A percentile compares a stretch with the other conserved stretches of the same genome.
phyloP scores from a whole-genome alignment of 768 basidiomycete species.

The Boletus vinaceobasis region DNA sequence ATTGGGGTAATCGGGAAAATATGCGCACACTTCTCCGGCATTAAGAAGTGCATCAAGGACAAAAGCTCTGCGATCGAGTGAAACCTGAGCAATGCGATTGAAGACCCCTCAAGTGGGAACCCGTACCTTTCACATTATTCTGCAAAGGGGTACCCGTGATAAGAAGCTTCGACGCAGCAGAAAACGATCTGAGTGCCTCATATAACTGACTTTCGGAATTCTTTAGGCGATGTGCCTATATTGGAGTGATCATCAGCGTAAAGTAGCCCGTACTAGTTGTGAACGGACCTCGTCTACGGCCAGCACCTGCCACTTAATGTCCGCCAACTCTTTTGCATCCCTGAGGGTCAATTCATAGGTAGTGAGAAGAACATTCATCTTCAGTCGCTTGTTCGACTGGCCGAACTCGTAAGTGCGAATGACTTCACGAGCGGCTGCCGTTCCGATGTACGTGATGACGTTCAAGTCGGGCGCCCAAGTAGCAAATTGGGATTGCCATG shows the following conservation, averaged over 20 bases:
- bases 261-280: not conserved
- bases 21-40: conserved; percentile 91
- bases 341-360: conserved; percentile 95
- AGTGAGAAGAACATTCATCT: conserved; percentile 95
- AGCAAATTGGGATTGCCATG: conserved; percentile 95
- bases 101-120: not conserved
- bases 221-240: conserved; percentile 92
- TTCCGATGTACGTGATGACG: conserved; percentile 95
- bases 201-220: conserved; percentile 97
- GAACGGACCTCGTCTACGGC: conserved; percentile 87
- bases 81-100: conserved; percentile 6
- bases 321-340: conserved; percentile 82
- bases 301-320: conserved; percentile 96
- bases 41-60: conserved; percentile 98
- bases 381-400: conserved; percentile 78
- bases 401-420: conserved; percentile 95
- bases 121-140: conserved; percentile 95
- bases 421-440: conserved; percentile 79
- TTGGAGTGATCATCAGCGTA: conserved; percentile 13
- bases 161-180: conserved; percentile 86
- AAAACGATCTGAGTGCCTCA: conserved; percentile 87
- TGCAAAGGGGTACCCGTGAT: conserved; percentile 98
- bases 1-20: not conserved
- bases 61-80: conserved; percentile 63
- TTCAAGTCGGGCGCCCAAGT: conserved; percentile 96